Conservation (phyloP, 495 filamentous ascomycete species). For the Hypoxylon trugodes region DNA sequence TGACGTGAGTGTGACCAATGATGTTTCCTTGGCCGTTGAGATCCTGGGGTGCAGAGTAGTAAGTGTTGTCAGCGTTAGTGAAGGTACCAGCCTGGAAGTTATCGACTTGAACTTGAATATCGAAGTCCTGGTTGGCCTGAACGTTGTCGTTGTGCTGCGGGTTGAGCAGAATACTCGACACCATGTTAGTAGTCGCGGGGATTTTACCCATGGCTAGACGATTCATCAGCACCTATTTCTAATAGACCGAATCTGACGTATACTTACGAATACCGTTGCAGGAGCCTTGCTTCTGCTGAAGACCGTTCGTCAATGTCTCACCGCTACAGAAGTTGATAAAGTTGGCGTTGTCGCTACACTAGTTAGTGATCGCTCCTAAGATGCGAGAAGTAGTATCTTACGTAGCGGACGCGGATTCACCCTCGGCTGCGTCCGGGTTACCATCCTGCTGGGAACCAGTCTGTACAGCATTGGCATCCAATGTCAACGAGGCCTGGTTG, state of each 20-base stretch:
- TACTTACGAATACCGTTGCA: slow-evolving; percentile 76
- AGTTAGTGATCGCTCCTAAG: slow-evolving; percentile 14
- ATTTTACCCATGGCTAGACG: slow-evolving; percentile 76
- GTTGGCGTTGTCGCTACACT: slow-evolving; percentile 60
- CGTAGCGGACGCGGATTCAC: slow-evolving; percentile 65
- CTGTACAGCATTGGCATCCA: slow-evolving; percentile 59
- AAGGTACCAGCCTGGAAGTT: slow-evolving; percentile 73
- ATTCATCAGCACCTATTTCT: slow-evolving; percentile 31
- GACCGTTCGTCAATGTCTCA: slow-evolving; percentile 73
- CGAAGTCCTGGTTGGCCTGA: slow-evolving; percentile 60
- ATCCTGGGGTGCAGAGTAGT: slow-evolving; percentile 74
- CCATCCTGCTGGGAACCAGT: slow-evolving; percentile 55
- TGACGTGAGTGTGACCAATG: slow-evolving; percentile 77
- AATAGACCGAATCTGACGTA: slow-evolving; percentile 42
- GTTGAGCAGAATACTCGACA: slow-evolving; percentile 69
- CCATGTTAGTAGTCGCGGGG: slow-evolving; percentile 68
- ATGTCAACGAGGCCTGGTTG: slow-evolving; percentile 39
- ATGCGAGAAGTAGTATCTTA: slow-evolving; percentile 44
- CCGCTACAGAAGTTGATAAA: slow-evolving; percentile 77
- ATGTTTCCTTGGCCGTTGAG: slow-evolving; percentile 62
- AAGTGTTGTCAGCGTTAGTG: slow-evolving; percentile 69
- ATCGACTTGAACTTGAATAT: slow-evolving; percentile 64
- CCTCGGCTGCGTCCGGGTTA: slow-evolving; percentile 48
- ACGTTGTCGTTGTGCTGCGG: slow-evolving; percentile 61
- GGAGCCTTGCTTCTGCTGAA: slow-evolving; percentile 69